These are phyloP conservation scores for Sclerotinia borealis DNA, from an alignment of 2,329 filamentous ascomycete genomes.

Conservation along the genomic window DNA sequence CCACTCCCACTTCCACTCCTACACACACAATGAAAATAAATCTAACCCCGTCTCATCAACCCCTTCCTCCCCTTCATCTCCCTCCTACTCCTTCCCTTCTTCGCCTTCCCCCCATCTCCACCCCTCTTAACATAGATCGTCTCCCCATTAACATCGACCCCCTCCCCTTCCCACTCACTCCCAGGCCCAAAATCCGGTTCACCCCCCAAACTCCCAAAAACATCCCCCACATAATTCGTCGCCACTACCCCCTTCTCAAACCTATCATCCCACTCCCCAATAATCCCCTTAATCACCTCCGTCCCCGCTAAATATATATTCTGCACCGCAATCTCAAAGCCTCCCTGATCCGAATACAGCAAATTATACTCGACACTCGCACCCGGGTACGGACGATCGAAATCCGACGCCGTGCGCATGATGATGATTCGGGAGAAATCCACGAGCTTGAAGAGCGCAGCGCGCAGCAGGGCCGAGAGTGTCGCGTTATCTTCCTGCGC, in stretches of 20 bases:
- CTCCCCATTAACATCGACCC: background rate
- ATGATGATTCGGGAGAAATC: conserved; percentile 64
- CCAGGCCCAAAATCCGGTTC: conserved; percentile 55
- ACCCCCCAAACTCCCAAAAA: conserved; percentile 61
- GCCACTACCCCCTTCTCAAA: conserved; percentile 49
- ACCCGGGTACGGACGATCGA: conserved; percentile 61
- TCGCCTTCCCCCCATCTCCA: too few relatives aligned
- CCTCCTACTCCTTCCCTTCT: background rate
- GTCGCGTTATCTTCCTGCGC: conserved; percentile 69
- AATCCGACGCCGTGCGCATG: conserved; percentile 64
- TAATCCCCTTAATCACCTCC: conserved; percentile 53
- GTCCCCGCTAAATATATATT: conserved; percentile 64
- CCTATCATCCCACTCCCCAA: conserved; percentile 52
- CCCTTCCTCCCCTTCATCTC: conserved; percentile 12
- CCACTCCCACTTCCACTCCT: too few relatives aligned
- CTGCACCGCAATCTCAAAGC: conserved; percentile 54
- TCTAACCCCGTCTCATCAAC: conserved; percentile 5
- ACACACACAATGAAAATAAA: too few relatives aligned
- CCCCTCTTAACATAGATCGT: background rate
- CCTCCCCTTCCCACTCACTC: conserved; percentile 7
- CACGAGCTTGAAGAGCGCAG: conserved; percentile 45
- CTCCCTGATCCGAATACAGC: conserved; percentile 54
- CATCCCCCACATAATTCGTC: conserved; percentile 63
- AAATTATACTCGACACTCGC: conserved; percentile 53
- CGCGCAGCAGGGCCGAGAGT: conserved; percentile 58